phyloP scores from a whole-genome alignment of 345 rosid genomes.

The Linum tenue region DNA sequence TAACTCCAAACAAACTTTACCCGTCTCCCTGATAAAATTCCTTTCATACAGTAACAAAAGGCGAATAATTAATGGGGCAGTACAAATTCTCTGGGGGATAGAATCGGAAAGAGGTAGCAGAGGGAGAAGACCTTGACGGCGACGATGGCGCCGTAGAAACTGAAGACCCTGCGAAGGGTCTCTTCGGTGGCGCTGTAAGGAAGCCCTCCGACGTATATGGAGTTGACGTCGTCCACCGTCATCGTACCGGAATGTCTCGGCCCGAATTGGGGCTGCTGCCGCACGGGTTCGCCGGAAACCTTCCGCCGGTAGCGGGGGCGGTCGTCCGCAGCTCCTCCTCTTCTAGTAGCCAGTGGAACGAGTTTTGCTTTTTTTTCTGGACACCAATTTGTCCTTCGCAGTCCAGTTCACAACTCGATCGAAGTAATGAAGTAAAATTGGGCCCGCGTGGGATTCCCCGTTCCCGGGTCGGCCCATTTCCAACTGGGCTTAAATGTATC shows the following conservation, averaged over 20 bases:
- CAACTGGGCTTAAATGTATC: no score
- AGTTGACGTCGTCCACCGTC: constrained; percentile 77
- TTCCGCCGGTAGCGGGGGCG: no score
- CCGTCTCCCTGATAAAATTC: constrained; percentile 3
- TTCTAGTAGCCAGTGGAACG: no score
- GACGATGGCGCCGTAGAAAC: constrained; percentile 53
- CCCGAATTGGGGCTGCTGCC: background rate
- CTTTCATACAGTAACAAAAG: background rate
- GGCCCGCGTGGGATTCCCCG: no score
- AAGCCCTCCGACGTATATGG: constrained; percentile 87
- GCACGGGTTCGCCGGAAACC: background rate
- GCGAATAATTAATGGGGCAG: background rate
- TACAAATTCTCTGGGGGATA: background rate
- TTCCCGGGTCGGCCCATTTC: no score
- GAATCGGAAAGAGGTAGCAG: background rate
- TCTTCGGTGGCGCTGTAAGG: constrained; percentile 66
- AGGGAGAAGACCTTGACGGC: constrained; percentile 49
- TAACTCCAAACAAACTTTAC: no score
- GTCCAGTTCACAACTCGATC: no score
- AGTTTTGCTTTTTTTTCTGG: no score
- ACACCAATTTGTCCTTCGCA: no score
- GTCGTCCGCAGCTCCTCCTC: no score
- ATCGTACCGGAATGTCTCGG: constrained; percentile 17
- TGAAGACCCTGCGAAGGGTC: constrained; percentile 52
- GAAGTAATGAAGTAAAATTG: no score